Percentiles rank a stretch among this genome's conserved stretches.
Evolutionary conservation across 345 rosid genomes (phyloP).

Genomic region (Hypericum perforatum): DNA sequence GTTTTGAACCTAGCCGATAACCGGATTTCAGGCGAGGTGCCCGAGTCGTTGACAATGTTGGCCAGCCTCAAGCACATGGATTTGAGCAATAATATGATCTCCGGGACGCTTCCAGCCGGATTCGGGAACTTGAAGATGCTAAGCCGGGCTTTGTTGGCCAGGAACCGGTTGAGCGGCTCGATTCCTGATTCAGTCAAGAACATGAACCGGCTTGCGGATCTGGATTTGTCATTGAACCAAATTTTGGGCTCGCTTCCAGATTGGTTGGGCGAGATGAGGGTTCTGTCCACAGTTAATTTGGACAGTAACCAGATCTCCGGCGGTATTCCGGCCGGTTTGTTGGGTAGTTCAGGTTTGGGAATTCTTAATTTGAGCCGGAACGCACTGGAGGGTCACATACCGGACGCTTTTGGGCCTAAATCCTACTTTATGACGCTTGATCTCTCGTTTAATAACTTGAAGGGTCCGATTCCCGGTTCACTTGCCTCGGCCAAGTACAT

Average conservation of each 20-base stretch:
- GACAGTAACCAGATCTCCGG: slow-evolving; percentile 60
- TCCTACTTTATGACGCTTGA: slow-evolving; percentile 74
- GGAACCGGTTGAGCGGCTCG: slow-evolving; percentile 44
- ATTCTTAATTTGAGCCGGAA: slow-evolving; percentile 73
- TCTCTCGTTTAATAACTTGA: slow-evolving; percentile 52
- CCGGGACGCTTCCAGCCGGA: slow-evolving; percentile 56
- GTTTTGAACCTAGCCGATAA: slow-evolving; percentile 82
- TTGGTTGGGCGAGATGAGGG: slow-evolving; percentile 64
- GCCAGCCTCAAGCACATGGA: slow-evolving; percentile 61
- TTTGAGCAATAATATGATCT: slow-evolving; percentile 47
- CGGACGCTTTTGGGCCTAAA: slow-evolving; percentile 60
- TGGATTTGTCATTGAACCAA: slow-evolving; percentile 65
- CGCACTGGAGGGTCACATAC: slow-evolving; percentile 58
- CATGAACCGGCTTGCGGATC: slow-evolving; percentile 63
- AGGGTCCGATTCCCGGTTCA: slow-evolving; percentile 62
- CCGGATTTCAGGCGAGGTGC: slow-evolving; percentile 53
- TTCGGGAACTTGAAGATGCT: slow-evolving; percentile 67
- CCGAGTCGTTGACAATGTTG: slow-evolving; percentile 50
- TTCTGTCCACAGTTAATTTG: slow-evolving; percentile 61
- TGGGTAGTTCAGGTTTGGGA: slow-evolving; percentile 51
- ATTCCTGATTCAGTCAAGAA: slow-evolving; percentile 55
- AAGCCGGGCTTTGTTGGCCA: slow-evolving; percentile 58
- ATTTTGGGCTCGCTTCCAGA: slow-evolving; percentile 52
- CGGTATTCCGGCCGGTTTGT: slow-evolving; percentile 37
- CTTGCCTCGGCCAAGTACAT: slow-evolving; percentile 47